Evolutionary conservation across 768 basidiomycete species (phyloP).

Genomic region (Calocera viscosa): DNA sequence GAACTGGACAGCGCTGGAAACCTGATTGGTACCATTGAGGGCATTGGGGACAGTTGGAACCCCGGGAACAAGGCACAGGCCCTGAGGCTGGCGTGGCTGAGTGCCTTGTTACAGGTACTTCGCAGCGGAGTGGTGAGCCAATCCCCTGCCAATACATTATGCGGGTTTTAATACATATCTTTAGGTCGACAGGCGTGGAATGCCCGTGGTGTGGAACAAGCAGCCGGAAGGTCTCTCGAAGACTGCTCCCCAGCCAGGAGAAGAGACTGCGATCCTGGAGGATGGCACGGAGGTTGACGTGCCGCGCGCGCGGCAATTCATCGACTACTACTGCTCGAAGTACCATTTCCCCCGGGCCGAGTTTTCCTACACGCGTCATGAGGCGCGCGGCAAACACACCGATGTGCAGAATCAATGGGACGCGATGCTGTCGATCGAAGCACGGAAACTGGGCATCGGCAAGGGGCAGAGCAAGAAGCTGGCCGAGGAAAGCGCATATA

Average conservation of each 20-base stretch:
- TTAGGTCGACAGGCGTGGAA: background rate
- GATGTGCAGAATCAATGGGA: constrained; percentile 56
- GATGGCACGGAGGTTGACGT: constrained; percentile 53
- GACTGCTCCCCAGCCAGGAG: constrained; percentile 5
- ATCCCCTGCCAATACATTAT: background rate
- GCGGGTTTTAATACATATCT: background rate
- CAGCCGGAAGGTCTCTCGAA: background rate
- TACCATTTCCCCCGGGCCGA: constrained; percentile 66
- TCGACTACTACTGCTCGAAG: constrained; percentile 85
- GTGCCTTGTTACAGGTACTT: background rate
- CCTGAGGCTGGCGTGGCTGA: background rate
- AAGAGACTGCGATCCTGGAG: constrained; percentile 34
- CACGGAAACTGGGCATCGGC: constrained; percentile 72
- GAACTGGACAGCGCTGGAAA: background rate
- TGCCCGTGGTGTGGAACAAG: background rate
- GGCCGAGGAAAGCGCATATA: constrained; percentile 59
- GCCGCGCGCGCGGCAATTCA: constrained; percentile 72
- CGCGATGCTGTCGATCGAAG: constrained; percentile 62
- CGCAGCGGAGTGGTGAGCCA: background rate
- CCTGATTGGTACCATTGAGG: background rate
- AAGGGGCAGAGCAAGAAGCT: constrained; percentile 53
- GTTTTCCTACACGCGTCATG: constrained; percentile 35
- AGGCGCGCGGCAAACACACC: background rate
- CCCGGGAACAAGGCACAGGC: background rate
- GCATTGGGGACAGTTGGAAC: background rate